Evolutionary conservation across 78 protist species (phyloP).

Genomic region (Pelomyxa schiedti): DNA sequence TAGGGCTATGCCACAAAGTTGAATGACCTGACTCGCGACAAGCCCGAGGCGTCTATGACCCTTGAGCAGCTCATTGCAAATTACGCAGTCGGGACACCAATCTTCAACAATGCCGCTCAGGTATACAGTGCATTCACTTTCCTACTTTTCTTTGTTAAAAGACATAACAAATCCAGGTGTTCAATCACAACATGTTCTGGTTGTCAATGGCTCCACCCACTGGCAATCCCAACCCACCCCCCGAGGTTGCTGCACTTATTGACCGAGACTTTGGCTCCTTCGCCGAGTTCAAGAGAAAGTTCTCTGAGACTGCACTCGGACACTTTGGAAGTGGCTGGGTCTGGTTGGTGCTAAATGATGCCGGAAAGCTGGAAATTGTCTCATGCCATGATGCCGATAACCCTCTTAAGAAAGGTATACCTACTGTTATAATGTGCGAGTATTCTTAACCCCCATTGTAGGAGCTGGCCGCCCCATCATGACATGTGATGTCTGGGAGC

Average conservation of each 20-base stretch:
- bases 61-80: constrained; percentile 17
- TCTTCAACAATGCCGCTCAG: constrained; percentile 66
- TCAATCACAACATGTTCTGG: constrained; percentile 1
- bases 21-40: too few relatives aligned
- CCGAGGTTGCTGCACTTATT: constrained; percentile 29
- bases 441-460: constrained; percentile 10
- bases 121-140: too few relatives aligned
- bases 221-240: constrained; percentile 17
- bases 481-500: constrained; percentile 77
- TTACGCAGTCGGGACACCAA: constrained; percentile 7
- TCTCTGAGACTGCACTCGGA: too few relatives aligned
- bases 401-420: not conserved
- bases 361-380: too few relatives aligned
- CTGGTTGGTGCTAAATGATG: constrained; percentile 50
- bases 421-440: not conserved
- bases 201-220: too few relatives aligned
- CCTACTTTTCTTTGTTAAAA: constrained; percentile 60
- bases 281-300: too few relatives aligned
- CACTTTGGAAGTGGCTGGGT: constrained; percentile 68
- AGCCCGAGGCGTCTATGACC: too few relatives aligned
- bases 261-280: too few relatives aligned
- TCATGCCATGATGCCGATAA: not conserved
- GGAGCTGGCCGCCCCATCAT: too few relatives aligned
- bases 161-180: constrained; percentile 23
- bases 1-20: too few relatives aligned